phyloP scores from a whole-genome alignment of 2,329 filamentous ascomycete species.

The Pseudogymnoascus sp. region DNA sequence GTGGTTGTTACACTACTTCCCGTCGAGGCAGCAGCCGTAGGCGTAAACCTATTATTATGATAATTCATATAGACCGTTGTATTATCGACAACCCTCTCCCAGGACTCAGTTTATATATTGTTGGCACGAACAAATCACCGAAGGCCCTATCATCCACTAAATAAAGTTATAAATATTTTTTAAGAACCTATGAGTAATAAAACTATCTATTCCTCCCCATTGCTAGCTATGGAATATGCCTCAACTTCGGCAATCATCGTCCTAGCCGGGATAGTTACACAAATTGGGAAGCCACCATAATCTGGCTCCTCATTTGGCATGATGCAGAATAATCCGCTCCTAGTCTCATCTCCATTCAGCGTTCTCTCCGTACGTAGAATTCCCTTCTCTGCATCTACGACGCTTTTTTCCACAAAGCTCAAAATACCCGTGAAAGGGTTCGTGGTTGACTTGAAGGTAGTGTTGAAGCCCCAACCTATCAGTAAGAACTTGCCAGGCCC shows the following conservation, averaged over 20 bases:
- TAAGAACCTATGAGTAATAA: not conserved
- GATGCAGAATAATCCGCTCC: conserved; percentile 39
- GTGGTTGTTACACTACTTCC: no score
- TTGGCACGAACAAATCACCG: not conserved
- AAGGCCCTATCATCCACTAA: no score
- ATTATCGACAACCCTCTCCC: no score
- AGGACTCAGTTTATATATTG: no score
- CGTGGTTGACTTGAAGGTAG: conserved; percentile 20
- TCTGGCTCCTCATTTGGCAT: conserved; percentile 51
- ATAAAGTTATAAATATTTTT: no score
- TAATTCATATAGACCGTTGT: no score
- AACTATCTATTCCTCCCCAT: not conserved
- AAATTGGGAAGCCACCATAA: conserved; percentile 48
- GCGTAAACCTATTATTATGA: no score
- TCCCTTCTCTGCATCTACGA: conserved; percentile 30
- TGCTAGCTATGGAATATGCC: conserved; percentile 27
- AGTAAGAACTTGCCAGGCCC: conserved; percentile 34
- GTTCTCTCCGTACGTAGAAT: conserved; percentile 30
- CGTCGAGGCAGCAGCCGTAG: no score
- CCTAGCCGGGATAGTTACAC: conserved; percentile 43
- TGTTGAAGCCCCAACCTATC: conserved; percentile 38
- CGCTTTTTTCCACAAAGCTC: conserved; percentile 33
- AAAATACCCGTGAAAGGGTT: conserved; percentile 28
- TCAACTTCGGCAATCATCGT: conserved; percentile 40
- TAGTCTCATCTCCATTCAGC: conserved; percentile 39